phyloP scores from a whole-genome alignment of 768 basidiomycete genomes.

The Dictyophora rubrovolvata region DNA sequence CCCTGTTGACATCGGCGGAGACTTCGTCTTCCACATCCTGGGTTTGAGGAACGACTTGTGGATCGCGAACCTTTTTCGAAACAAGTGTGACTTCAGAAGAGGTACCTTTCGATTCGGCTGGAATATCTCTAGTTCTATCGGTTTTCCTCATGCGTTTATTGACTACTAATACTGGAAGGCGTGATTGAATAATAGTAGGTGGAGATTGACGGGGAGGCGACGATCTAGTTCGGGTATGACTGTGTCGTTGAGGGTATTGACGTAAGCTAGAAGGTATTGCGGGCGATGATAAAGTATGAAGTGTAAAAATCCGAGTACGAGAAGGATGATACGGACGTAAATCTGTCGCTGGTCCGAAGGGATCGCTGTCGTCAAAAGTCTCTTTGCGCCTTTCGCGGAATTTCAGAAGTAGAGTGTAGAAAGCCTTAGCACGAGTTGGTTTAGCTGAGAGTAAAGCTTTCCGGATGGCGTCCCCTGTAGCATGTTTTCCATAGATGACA shows the following conservation, averaged over 20 bases:
- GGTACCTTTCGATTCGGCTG: neutral
- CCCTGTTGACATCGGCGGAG: neutral
- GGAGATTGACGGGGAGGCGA: constrained; percentile 13
- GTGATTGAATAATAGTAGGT: constrained; percentile 10
- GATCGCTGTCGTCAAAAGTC: constrained; percentile 28
- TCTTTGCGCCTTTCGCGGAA: constrained; percentile 59
- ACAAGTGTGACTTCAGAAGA: neutral
- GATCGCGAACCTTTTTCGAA: neutral
- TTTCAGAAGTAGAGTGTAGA: constrained; percentile 73
- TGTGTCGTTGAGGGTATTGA: constrained; percentile 12
- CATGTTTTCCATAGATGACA: constrained; percentile 75
- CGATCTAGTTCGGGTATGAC: constrained; percentile 8
- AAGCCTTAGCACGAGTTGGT: constrained; percentile 74
- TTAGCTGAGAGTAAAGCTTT: constrained; percentile 57
- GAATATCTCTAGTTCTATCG: neutral
- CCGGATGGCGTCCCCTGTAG: constrained; percentile 47
- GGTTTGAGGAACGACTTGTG: neutral
- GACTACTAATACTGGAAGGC: neutral
- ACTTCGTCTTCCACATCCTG: neutral
- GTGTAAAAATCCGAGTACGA: constrained; percentile 16
- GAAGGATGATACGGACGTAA: constrained; percentile 1
- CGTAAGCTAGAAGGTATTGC: constrained; percentile 23
- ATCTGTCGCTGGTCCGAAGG: neutral
- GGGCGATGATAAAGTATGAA: constrained; percentile 19
- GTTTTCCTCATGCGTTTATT: neutral